Percentiles rank a stretch among this genome's conserved stretches.
These are phyloP conservation scores for Apiotrichum gracile DNA, from an alignment of 1,284 basidiomycete genomes.

Conservation along the genomic window DNA sequence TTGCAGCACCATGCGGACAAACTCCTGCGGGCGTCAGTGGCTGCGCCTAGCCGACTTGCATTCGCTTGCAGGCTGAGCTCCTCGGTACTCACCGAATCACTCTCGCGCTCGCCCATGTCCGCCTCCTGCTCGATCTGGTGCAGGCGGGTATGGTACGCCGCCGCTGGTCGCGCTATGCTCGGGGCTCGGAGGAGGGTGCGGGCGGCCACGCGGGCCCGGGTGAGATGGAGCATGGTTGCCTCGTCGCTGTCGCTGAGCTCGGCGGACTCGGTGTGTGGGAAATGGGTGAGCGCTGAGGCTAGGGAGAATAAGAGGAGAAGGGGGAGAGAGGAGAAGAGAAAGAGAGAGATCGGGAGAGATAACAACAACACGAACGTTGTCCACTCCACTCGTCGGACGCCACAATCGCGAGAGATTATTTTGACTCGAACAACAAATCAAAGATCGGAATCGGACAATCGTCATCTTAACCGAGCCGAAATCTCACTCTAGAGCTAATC, in stretches of 20 bases:
- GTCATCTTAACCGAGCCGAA: too few species aligned
- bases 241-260: neutral
- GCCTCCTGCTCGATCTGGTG: slow-evolving; percentile 6
- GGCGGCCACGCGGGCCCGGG: too few species aligned
- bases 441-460: too few species aligned
- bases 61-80: neutral
- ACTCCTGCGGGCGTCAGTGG: slow-evolving; percentile 61
- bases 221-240: neutral
- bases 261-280: neutral
- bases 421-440: too few species aligned
- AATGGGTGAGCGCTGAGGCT: neutral
- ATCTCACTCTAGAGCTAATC: too few species aligned
- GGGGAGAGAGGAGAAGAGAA: neutral
- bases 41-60: neutral
- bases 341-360: neutral
- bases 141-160: slow-evolving; percentile 7
- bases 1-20: slow-evolving; percentile 89
- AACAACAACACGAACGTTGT: neutral
- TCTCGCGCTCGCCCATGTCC: slow-evolving; percentile 6
- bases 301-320: neutral
- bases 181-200: too few species aligned
- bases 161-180: too few species aligned
- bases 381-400: neutral
- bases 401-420: too few species aligned
- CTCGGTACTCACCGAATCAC: slow-evolving; percentile 4